Evolutionary conservation across 306 rosid genomes (phyloP), one percentile per base, ranked within the genome.

Genomic region (Vigna mungo): DNA sequence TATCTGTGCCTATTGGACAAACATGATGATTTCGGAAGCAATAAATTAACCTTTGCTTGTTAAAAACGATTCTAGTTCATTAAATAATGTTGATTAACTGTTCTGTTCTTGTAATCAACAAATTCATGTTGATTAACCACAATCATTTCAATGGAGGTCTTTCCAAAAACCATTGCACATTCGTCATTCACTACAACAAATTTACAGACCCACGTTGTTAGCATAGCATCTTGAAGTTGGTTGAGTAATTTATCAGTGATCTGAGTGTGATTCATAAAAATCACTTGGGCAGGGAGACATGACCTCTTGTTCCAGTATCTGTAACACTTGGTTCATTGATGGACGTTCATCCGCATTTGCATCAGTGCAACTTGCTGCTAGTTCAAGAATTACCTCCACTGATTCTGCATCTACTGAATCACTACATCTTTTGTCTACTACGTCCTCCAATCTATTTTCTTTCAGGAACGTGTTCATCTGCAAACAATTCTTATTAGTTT

Each of bases 271-370:
- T 84, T 91, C 97, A 56, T 91, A 91, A 76, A 86, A 88, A 5
- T 95, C 97, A 25, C 92, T 95, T 6, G 97, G 93, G 75, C 90
- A 92, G 11, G 99, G 98, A 60, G 99, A 89, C 94, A 88, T 86
- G 14, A 89, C 88, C 84, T 95, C 97, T 76, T 86, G 97, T 81
- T 95, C 99, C 61, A 95, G 82, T 81, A 89, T 61, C 88, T 95
- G 99, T 62, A 89, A 36, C 6, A 95, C 98, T 58, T 95, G 92
- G 51, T 80, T 88, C 99, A 95, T 95, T 0, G 88, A 61, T 44
- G 99, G 99, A 71, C 99, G 91, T 15, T 84, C 89, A 9, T 91
- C 93, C 0, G 96, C 98, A 67, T 83, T 95, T 18, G 91, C 93
- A 81, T 91, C 94, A 0, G 99, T 95, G 78, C 99, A 95, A 80